Percentiles rank a stretch among this genome's conserved stretches.
phyloP scores from a whole-genome alignment of 495 filamentous ascomycete genomes.

The Trichoderma reesei region DNA sequence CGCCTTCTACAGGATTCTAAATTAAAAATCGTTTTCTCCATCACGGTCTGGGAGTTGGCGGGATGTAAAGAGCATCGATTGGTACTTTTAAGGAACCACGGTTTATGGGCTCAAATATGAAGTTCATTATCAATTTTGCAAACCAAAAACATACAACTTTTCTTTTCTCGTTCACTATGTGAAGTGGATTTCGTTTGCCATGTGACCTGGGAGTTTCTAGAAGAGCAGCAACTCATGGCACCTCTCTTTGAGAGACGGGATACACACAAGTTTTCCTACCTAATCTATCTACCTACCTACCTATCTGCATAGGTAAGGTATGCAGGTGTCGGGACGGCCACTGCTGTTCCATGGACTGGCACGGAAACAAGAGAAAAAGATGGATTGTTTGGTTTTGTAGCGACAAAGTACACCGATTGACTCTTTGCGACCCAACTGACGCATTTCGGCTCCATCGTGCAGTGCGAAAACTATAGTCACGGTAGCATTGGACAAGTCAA shows the following conservation, averaged over 20 bases:
- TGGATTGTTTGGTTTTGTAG: slow-evolving; percentile 1
- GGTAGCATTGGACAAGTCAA: background rate
- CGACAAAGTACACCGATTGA: background rate
- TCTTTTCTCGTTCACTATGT: background rate
- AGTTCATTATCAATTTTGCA: slow-evolving; percentile 4
- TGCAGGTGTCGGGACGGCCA: background rate
- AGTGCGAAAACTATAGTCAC: background rate
- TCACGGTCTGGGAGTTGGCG: slow-evolving; percentile 12
- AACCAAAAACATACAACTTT: background rate
- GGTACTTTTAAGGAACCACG: slow-evolving; percentile 8
- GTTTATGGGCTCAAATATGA: slow-evolving; percentile 13
- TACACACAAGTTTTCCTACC: too few species aligned
- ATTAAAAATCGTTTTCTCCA: slow-evolving; percentile 11
- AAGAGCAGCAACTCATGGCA: background rate
- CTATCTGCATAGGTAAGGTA: too few species aligned
- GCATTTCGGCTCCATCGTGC: background rate
- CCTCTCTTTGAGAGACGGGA: too few species aligned
- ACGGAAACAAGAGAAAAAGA: background rate
- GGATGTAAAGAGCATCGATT: slow-evolving; percentile 15
- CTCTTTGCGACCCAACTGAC: background rate
- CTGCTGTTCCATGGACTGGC: background rate
- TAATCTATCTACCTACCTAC: too few species aligned
- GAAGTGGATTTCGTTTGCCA: slow-evolving; percentile 4
- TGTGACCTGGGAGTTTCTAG: background rate
- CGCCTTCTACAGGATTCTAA: slow-evolving; percentile 7